Evolutionary conservation across 805 yeast genomes (phyloP), one percentile per base, ranked within the genome.

Genomic region (Yamadazyma kitorensis): DNA sequence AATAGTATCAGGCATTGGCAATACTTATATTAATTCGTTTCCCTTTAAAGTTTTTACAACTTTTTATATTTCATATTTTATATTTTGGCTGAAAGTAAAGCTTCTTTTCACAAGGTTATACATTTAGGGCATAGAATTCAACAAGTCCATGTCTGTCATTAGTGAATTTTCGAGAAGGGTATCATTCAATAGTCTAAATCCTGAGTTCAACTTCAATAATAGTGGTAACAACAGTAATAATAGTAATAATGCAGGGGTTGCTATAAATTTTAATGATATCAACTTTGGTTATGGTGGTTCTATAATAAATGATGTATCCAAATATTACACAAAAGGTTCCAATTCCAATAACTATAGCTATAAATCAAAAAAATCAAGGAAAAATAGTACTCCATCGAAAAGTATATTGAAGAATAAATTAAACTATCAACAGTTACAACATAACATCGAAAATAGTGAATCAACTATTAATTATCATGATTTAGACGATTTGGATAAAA

Each of bases 151-250:
- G n/a, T n/a, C 22, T 7, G 22, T 6, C 10, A 19, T 10, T 19
- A 19, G 10, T 19, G 22, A 10, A 23, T 23, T 23, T 38, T 34
- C 67, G 9, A 42, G 72, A 33, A 49, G 74, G 29, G 76, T 70
- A 3, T 68, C 74, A 10, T 70, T 70, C 52, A 67, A 65, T 44
- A 67, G 68, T 41, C 44, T 69, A 27, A 50, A 57, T 24, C 66
- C 66, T 5, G 59, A 36, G 45, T 48, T 5, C 27, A 13, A 24
- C 17, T 34, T 32, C 29, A 34, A 35, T n/a, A n/a, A n/a, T n/a
- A n/a, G n/a, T n/a, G n/a, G n/a, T n/a, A n/a, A n/a, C n/a, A n/a
- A n/a, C n/a, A n/a, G n/a, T n/a, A n/a, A n/a, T n/a, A n/a, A n/a
- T n/a, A n/a, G n/a, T n/a, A n/a, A n/a, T n/a, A n/a, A n/a, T n/a